These are phyloP conservation scores for Panicum hallii DNA, from an alignment of 202 grass and related monocot genomes.

Conservation along the genomic window DNA sequence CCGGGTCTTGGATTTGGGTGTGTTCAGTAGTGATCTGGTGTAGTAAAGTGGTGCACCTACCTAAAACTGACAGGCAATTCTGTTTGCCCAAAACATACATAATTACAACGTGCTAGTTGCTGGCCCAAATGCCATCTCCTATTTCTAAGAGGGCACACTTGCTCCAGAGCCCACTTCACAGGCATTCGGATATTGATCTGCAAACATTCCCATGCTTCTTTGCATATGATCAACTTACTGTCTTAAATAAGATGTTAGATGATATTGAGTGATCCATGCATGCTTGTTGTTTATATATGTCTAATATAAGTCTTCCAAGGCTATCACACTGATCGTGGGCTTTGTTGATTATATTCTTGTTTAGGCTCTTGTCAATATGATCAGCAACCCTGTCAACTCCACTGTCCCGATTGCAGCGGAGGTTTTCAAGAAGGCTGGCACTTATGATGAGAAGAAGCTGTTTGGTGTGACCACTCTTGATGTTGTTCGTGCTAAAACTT, in stretches of 20 bases:
- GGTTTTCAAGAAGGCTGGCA: slow-evolving; percentile 95
- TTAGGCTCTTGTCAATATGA: slow-evolving; percentile 93
- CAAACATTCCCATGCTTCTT: background rate
- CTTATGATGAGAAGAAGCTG: slow-evolving; percentile 87
- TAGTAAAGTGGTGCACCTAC: background rate
- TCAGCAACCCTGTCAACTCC: slow-evolving; percentile 96
- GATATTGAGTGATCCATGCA: background rate
- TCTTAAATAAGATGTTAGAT: background rate
- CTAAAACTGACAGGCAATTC: background rate
- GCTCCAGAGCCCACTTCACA: background rate
- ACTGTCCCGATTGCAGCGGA: slow-evolving; percentile 89
- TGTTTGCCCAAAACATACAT: background rate
- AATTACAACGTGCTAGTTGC: background rate
- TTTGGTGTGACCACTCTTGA: slow-evolving; percentile 97
- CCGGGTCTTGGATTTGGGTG: background rate
- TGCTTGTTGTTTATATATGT: background rate
- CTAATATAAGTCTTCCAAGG: background rate
- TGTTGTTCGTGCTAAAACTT: slow-evolving; percentile 88
- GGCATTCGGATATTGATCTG: background rate
- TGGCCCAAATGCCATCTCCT: background rate
- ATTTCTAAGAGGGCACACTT: background rate
- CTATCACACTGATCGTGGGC: slow-evolving; percentile 11
- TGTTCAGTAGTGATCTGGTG: background rate
- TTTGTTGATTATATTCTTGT: slow-evolving; percentile 15
- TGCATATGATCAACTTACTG: background rate